Evolutionary conservation across 2,329 filamentous ascomycete genomes (phyloP).

Genomic region (Cephalotrichum gorgonifer): DNA sequence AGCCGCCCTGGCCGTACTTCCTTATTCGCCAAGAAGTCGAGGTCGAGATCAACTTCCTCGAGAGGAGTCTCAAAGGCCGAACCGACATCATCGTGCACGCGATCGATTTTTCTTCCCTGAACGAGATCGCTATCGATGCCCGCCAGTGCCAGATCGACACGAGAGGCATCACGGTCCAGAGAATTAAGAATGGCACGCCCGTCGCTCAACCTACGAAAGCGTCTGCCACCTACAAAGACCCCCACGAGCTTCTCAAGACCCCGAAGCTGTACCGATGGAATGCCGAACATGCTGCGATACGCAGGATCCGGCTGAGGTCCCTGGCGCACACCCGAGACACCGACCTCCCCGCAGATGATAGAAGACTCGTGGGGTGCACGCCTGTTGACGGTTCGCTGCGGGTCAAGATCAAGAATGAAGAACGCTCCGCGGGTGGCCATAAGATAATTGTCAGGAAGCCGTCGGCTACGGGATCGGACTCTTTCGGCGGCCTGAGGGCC

Average conservation of each 20-base stretch:
- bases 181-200: constrained; percentile 16
- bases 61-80: constrained; percentile 63
- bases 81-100: constrained; percentile 72
- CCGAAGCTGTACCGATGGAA: constrained; percentile 51
- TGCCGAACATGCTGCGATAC: constrained; percentile 66
- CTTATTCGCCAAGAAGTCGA: constrained; percentile 80
- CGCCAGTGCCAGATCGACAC: constrained; percentile 51
- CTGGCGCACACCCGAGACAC: constrained; percentile 38
- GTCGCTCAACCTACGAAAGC: constrained; percentile 23
- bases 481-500: constrained; percentile 18
- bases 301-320: constrained; percentile 54
- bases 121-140: constrained; percentile 49
- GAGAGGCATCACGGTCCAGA: constrained; percentile 40
- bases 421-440: constrained; percentile 20
- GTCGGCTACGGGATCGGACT: constrained; percentile 8
- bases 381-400: constrained; percentile 42
- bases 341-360: constrained; percentile 44
- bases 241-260: constrained; percentile 55
- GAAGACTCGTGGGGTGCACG: constrained; percentile 44
- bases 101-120: constrained; percentile 44
- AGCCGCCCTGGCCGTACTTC: constrained; percentile 29
- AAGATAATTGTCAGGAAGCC: constrained; percentile 33
- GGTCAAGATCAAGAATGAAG: constrained; percentile 23
- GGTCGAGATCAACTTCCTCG: constrained; percentile 78
- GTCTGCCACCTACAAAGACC: constrained; percentile 43